phyloP scores from a whole-genome alignment of 768 basidiomycete species.

The Kwoniella newhampshirensis region DNA sequence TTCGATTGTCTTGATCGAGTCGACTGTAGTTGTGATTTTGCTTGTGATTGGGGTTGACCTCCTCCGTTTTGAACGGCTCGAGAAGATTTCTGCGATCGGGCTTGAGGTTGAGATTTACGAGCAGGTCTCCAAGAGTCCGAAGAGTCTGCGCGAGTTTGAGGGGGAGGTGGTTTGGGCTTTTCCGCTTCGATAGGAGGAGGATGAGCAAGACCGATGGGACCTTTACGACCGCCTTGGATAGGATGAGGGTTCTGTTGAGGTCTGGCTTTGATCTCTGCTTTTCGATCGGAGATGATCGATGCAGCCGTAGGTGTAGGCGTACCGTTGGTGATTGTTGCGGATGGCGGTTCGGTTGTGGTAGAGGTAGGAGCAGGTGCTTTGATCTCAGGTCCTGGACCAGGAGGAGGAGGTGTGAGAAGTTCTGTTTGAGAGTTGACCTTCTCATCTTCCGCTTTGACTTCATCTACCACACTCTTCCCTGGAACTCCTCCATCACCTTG shows the following conservation, averaged over 20 bases:
- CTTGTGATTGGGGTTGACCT: conserved; percentile 1
- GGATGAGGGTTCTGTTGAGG: conserved; percentile 23
- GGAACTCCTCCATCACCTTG: not conserved
- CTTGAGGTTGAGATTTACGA: not conserved
- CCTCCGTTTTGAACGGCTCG: too few relatives aligned
- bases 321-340: not conserved
- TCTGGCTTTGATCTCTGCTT: conserved; percentile 6
- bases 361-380: not conserved
- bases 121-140: conserved; percentile 8
- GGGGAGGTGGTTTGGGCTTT: conserved; percentile 1
- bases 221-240: conserved; percentile 32
- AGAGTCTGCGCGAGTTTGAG: conserved; percentile 1
- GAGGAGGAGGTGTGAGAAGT: conserved; percentile 5
- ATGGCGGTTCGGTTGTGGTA: not conserved
- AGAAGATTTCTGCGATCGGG: not conserved
- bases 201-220: conserved; percentile 36
- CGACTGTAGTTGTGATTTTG: too few relatives aligned
- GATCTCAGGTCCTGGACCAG: conserved; percentile 9
- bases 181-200: conserved; percentile 24
- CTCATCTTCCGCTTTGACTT: conserved; percentile 8
- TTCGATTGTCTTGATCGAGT: not conserved
- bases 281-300: conserved; percentile 10
- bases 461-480: conserved; percentile 7
- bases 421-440: conserved; percentile 6
- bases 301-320: too few relatives aligned